Base-by-base conservation (phyloP, 2,329 filamentous ascomycete species). In the Pseudodiploospora longispora region DNA sequence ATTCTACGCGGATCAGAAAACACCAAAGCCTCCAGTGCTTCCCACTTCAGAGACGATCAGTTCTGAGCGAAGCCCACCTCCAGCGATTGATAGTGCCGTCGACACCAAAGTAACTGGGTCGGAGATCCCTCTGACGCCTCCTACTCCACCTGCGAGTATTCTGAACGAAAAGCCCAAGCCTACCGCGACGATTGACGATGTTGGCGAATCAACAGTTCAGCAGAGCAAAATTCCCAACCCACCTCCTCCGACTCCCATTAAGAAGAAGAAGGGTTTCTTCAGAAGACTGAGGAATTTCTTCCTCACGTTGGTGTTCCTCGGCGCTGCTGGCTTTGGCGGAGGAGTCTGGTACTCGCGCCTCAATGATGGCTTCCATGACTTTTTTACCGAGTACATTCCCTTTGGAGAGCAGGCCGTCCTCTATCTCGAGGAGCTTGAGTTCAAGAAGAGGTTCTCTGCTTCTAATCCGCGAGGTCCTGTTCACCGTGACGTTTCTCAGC, bases 331-430 rank as follows among this genome's bases (percentile, higher is more conserved):
- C 34, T 98, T 95, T 58, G 86, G 78, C 44, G 89, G 89, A 52
- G 89, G 91, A 54, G 83, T 96, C 44, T 95, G 86, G 74, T 93
- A 95, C 66, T 91, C 93, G 44, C 81, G 95, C 52, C 77, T 93
- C 66, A 95, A 85, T 60, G 93, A 98, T 72, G 95, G 88, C 69
- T 98, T 97, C 77, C 91, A 98, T 69, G 93, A 98, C 67, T 93
- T 96, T 73, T 98, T 98, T 70, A 97, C 90, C 57, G 90, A 96
- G 69, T 98, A 91, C 65, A 70, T 98, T 12, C 93, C 93, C 27
- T 95, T 86, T 55, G 93, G 90, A 58, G 93, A 98, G 69, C 87
- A 95, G 62, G 85, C 85, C 12, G 91, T 98, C 38, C 80, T 95
- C 28, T 97, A 95, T 69, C 83, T 98, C 42, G 93, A 98, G 68